Evolutionary conservation across 768 basidiomycete genomes (phyloP), one percentile per base, ranked within the genome.

Genomic region (Mycena amicta): DNA sequence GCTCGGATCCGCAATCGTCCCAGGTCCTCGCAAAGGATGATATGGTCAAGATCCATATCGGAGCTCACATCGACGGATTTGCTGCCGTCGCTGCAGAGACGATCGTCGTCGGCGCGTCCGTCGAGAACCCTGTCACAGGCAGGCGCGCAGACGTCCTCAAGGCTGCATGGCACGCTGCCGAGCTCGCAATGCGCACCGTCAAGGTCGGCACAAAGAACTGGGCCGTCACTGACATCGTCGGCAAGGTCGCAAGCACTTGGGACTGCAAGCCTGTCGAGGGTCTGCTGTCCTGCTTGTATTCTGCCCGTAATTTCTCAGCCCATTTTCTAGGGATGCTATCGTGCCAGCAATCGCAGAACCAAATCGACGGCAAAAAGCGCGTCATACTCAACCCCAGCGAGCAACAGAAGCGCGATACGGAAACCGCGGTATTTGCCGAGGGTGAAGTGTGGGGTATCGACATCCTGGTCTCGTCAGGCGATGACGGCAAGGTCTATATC

Each of bases 41-140:
- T 72, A 87, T 99, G 57, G 96, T 98, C 65, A 98, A 98, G 77
- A 77, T 99, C 62, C 93, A 95, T 73, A 81, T 98, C 59, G 97
- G 97, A 46, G 95, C 95, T 20, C 97, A 99, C 70, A 94, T 99
- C 74, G 96, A 98, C 72, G 97, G 97, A 56, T 98, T 92, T 74
- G 95, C 95, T 20, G 87, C 93, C 53, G 87, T 97, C 72, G 86
- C 85, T 70, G 97, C 93, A 30, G 97, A 99, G 75, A 98, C 96
- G 52, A 74, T 98, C 67, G 85, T 97, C 59, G 84, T 98, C 29
- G 92, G 94, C 39, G 89, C 93, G 33, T 86, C 85, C 54, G 75
- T 81, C 23, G 77, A 84, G 55, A 79, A 81, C 57, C 93, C 93
- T 22, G 90, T 89, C 22, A 93, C 90, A 3, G 97, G 92, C 47